Base-by-base conservation (phyloP, 75 land plant genomes). In the Cunninghamia lanceolata region DNA sequence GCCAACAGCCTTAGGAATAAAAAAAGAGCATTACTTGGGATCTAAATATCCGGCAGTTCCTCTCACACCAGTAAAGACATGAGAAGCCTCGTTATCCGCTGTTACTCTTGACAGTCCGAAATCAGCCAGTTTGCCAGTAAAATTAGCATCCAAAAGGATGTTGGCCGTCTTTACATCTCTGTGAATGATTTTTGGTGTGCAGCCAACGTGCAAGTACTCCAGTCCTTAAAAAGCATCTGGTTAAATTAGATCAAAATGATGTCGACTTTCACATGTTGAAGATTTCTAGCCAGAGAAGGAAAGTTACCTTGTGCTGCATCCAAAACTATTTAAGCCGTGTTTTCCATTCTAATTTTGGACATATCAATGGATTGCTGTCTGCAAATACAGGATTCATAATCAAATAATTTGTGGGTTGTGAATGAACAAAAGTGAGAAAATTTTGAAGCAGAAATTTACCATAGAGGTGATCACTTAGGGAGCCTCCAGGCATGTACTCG, bases 401-500 rank as follows among this genome's bases (percentile, higher is more conserved):
- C 80, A 40, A 36, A 77, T 6, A 8, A 38, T 28, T 21, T 66
- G 7, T 28, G 70, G 25, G 8, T 28, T 66, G 70, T 17, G 8
- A 19, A 0, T 16, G 25, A 19, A 66, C 36, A 75, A 84, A 88
- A 83, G 86, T 82, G 7, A 19, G 30, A 21, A 66, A 89, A 85
- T 15, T 66, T 3, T 66, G 8, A 66, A 66, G 25, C 70, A 66
- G 0, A 28, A 4, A 66, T 21, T 40, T 39, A 77, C 80, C 80
- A 21, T 77, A 91, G 21, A 92, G 89, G 74, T 88, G 91, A 86
- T 91, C 85, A 83, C 89, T 92, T 40, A 93, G 86, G 86, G 93
- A 91, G 19, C 94, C 94, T 39, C 42, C 87, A 38, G 86, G 87
- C 94, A 93, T 90, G 83, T 85, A 91, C 47, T 93, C 93, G 80